These are phyloP conservation scores for Calonectria montana DNA, from an alignment of 2,329 filamentous ascomycete genomes.

Conservation along the genomic window DNA sequence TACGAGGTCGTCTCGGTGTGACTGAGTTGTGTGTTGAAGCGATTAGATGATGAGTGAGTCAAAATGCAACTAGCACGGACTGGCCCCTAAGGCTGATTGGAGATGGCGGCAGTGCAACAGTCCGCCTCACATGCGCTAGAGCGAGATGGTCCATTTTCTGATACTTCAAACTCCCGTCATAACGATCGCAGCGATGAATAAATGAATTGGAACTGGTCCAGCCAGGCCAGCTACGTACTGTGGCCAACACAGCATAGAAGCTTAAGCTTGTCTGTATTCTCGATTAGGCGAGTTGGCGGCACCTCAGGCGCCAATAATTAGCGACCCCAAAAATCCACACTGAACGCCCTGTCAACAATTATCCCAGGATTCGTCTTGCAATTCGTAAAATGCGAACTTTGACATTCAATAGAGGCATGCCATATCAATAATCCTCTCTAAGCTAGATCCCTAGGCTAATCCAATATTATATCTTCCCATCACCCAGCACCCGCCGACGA, in stretches of 20 bases:
- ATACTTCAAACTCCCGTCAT: too few relatives aligned
- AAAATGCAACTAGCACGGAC: neutral
- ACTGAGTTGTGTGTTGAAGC: neutral
- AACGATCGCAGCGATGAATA: too few relatives aligned
- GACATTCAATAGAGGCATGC: neutral
- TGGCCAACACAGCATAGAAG: too few relatives aligned
- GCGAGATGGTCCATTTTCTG: neutral
- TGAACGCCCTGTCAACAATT: neutral
- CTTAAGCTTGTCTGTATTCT: too few relatives aligned
- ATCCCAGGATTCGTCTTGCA: too few relatives aligned
- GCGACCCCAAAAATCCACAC: neutral
- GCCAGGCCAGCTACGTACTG: too few relatives aligned
- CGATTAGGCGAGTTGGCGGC: neutral
- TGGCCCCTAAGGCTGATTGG: neutral
- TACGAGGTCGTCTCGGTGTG: neutral
- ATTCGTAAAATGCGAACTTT: neutral
- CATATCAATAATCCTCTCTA: too few relatives aligned
- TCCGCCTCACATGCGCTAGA: neutral
- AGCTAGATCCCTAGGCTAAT: neutral
- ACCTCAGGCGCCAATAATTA: neutral
- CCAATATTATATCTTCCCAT: neutral
- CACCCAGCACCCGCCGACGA: neutral
- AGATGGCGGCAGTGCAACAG: neutral
- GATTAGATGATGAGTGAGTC: neutral
- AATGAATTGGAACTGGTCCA: too few relatives aligned